A percentile compares a stretch with the other conserved stretches of the same genome.
Conservation (phyloP, 768 basidiomycete genomes). For the Agrocybe praecox region DNA sequence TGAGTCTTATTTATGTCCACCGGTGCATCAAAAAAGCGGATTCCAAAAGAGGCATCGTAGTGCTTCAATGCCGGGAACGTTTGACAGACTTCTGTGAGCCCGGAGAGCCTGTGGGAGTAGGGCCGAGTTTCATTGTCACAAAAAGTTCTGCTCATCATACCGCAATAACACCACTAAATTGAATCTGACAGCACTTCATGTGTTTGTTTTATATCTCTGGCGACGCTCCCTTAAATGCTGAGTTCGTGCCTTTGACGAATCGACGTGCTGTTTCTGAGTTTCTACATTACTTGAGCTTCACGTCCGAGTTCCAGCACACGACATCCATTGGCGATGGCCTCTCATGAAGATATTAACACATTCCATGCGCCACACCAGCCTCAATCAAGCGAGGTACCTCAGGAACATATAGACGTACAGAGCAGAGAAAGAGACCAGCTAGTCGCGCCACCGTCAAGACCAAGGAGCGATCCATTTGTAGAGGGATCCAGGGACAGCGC, state of each 20-base stretch:
- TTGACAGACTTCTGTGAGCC: slow-evolving; percentile 1
- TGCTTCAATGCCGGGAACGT: background rate
- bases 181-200: background rate
- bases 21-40: slow-evolving; percentile 14
- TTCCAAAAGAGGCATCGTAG: slow-evolving; percentile 10
- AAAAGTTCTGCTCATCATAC: background rate
- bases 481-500: background rate
- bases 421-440: background rate
- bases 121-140: background rate
- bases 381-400: background rate
- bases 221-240: too few species aligned
- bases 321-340: too few species aligned
- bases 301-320: too few species aligned
- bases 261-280: too few species aligned
- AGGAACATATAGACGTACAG: background rate
- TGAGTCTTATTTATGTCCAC: background rate
- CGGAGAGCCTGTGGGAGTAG: background rate
- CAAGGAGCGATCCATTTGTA: background rate
- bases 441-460: background rate
- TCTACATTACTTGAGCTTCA: too few species aligned
- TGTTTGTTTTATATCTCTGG: background rate
- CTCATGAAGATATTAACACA: too few species aligned
- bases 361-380: background rate
- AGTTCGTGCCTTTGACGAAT: too few species aligned
- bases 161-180: slow-evolving; percentile 3